These are phyloP conservation scores for Albugo laibachii DNA, from an alignment of 352 stramenopile genomes.

Conservation along the genomic window DNA sequence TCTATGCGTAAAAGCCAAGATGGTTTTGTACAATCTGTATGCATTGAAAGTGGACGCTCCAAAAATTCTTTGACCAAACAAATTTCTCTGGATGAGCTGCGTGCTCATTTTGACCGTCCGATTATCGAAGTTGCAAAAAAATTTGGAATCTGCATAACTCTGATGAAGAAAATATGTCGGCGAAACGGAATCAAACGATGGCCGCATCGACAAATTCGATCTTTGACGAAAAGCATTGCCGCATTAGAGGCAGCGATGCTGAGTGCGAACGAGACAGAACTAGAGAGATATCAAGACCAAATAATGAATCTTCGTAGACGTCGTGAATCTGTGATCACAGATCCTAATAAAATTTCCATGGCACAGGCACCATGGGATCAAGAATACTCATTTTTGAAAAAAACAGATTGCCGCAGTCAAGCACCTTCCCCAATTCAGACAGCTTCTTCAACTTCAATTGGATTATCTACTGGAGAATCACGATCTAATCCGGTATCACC, in stretches of 20 bases:
- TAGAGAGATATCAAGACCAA: conserved; percentile 73
- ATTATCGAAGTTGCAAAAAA: conserved; percentile 81
- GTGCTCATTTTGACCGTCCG: conserved; percentile 65
- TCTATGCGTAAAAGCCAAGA: conserved; percentile 49
- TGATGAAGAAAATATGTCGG: conserved; percentile 72
- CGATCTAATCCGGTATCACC: too few species aligned
- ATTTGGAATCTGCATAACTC: conserved; percentile 80
- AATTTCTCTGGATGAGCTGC: conserved; percentile 74
- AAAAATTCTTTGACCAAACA: conserved; percentile 77
- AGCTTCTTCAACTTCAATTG: too few species aligned
- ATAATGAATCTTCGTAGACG: conserved; percentile 67
- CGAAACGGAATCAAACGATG: conserved; percentile 53
- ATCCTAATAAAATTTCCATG: conserved; percentile 49
- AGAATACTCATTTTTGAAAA: too few species aligned
- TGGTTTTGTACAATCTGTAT: conserved; percentile 56
- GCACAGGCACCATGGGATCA: too few species aligned
- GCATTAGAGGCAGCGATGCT: conserved; percentile 79
- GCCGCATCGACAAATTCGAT: conserved; percentile 52
- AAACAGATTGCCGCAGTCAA: too few species aligned
- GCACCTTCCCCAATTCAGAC: too few species aligned
- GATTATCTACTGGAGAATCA: too few species aligned
- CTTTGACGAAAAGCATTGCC: conserved; percentile 71
- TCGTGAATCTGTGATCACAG: conserved; percentile 67
- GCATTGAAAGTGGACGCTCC: conserved; percentile 71
- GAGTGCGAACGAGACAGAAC: conserved; percentile 48